A percentile compares a stretch with the other conserved stretches of the same genome.
Conservation (phyloP, 1,284 basidiomycete genomes). For the Phylloboletellus chloephorus region DNA sequence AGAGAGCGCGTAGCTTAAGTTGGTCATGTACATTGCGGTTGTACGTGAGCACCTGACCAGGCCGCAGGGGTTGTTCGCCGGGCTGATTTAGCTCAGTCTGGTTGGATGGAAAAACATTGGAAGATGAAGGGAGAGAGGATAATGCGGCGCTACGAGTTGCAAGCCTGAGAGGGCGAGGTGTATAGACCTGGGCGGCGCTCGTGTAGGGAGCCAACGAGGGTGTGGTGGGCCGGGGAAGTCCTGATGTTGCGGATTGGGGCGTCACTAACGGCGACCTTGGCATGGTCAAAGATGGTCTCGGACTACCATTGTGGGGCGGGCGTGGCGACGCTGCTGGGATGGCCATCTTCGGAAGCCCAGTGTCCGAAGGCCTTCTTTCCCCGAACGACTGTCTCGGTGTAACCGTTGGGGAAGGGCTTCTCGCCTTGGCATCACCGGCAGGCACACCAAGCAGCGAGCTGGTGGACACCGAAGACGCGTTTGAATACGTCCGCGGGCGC, state of each 20-base stretch:
- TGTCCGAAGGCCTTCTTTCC: slow-evolving; percentile 2
- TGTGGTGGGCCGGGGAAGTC: slow-evolving; percentile 19
- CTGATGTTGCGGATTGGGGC: slow-evolving; percentile 15
- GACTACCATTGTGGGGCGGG: slow-evolving; percentile 16
- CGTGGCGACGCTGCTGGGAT: slow-evolving; percentile 14
- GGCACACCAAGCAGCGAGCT: slow-evolving; percentile 12
- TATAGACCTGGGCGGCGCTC: slow-evolving; percentile 12
- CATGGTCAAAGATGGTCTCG: slow-evolving; percentile 27
- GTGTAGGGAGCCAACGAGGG: slow-evolving; percentile 13
- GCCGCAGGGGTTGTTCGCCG: slow-evolving; percentile 29
- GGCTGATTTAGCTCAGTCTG: slow-evolving; percentile 22
- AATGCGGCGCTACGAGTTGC: slow-evolving; percentile 16
- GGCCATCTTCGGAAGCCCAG: slow-evolving; percentile 9
- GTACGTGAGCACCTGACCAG: slow-evolving; percentile 32
- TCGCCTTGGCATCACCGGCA: slow-evolving; percentile 6
- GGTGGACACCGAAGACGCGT: slow-evolving; percentile 28
- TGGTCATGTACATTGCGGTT: slow-evolving; percentile 40
- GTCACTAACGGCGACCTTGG: slow-evolving; percentile 22
- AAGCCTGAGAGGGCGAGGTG: slow-evolving; percentile 25
- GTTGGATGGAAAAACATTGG: slow-evolving; percentile 10
- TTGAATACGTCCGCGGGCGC: slow-evolving; percentile 28
- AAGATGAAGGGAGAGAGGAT: slow-evolving; percentile 11
- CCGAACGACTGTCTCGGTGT: slow-evolving; percentile 15
- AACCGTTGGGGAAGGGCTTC: slow-evolving; percentile 8
- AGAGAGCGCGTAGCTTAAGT: slow-evolving; percentile 26